phyloP scores from a whole-genome alignment of 495 filamentous ascomycete genomes.

The Aspergillus avenaceus region DNA sequence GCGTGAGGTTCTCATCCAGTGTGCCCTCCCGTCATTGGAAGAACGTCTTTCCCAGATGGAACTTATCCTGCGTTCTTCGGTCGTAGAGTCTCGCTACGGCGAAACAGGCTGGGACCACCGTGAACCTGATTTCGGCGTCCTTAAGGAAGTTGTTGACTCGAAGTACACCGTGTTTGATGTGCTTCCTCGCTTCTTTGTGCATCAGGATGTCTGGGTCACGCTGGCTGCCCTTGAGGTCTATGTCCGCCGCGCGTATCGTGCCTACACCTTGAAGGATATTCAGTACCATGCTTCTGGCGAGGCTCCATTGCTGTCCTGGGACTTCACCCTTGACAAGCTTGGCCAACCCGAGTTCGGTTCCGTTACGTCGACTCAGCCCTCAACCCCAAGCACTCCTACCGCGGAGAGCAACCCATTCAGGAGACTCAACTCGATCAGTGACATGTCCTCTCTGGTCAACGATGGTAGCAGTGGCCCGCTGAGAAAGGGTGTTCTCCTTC shows the following conservation, averaged over 20 bases:
- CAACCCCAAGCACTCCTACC: slow-evolving; percentile 80
- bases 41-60: slow-evolving; percentile 96
- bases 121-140: slow-evolving; percentile 76
- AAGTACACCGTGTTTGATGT: slow-evolving; percentile 98
- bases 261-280: slow-evolving; percentile 82
- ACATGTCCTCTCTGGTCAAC: slow-evolving; percentile 81
- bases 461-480: slow-evolving; percentile 66
- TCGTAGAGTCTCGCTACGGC: slow-evolving; percentile 94
- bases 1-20: slow-evolving; percentile 94
- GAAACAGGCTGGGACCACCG: slow-evolving; percentile 97
- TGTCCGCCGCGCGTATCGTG: slow-evolving; percentile 92
- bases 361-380: slow-evolving; percentile 68
- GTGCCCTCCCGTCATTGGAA: slow-evolving; percentile 90
- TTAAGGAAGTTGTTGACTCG: slow-evolving; percentile 97
- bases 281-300: slow-evolving; percentile 80
- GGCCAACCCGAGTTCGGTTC: slow-evolving; percentile 85
- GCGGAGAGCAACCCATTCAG: slow-evolving; percentile 60
- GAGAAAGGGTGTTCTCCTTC: slow-evolving; percentile 92
- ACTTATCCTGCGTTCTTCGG: slow-evolving; percentile 93
- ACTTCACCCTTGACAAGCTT: slow-evolving; percentile 89
- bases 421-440: slow-evolving; percentile 88
- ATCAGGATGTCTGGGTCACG: slow-evolving; percentile 92
- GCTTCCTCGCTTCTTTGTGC: slow-evolving; percentile 86
- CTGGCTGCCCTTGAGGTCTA: slow-evolving; percentile 94
- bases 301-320: slow-evolving; percentile 84